Conservation (phyloP, 352 stramenopile genomes). For the Phytophthora sp. region DNA sequence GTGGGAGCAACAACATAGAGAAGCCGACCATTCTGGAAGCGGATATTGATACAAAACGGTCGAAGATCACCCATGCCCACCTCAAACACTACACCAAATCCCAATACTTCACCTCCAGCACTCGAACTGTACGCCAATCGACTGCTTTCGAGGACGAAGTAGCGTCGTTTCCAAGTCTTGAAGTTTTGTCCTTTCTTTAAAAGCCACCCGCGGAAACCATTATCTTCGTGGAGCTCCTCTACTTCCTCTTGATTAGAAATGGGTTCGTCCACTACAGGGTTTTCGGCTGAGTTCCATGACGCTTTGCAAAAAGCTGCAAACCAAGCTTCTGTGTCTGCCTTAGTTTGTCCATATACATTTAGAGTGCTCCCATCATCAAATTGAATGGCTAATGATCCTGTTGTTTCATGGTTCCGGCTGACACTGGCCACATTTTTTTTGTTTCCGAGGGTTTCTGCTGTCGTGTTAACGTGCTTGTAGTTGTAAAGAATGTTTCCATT, state of each 20-base stretch:
- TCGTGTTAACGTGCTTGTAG: constrained; percentile 53
- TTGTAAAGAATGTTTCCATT: constrained; percentile 56
- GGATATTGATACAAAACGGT: constrained; percentile 70
- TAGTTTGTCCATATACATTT: constrained; percentile 52
- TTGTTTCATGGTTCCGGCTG: constrained; percentile 31
- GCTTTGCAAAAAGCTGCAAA: constrained; percentile 44
- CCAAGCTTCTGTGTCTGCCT: constrained; percentile 56
- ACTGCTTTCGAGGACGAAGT: constrained; percentile 74
- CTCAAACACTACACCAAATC: constrained; percentile 73
- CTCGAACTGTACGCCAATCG: constrained; percentile 58
- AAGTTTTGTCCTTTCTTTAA: constrained; percentile 85
- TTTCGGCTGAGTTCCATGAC: constrained; percentile 25
- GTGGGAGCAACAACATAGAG: constrained; percentile 69
- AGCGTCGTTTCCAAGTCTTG: constrained; percentile 86
- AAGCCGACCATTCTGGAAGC: constrained; percentile 76
- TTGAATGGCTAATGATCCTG: constrained; percentile 48
- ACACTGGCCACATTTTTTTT: constrained; percentile 66
- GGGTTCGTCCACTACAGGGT: neutral
- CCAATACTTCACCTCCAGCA: constrained; percentile 47
- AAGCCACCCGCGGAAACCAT: constrained; percentile 62
- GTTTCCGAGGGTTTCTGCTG: constrained; percentile 42
- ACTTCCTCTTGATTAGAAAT: constrained; percentile 24
- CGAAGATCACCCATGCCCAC: constrained; percentile 57
- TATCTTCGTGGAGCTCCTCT: constrained; percentile 11
- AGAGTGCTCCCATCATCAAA: constrained; percentile 54